phyloP scores from a whole-genome alignment of 2,329 filamentous ascomycete genomes.

The Arthrobotrys pseudoclavata region DNA sequence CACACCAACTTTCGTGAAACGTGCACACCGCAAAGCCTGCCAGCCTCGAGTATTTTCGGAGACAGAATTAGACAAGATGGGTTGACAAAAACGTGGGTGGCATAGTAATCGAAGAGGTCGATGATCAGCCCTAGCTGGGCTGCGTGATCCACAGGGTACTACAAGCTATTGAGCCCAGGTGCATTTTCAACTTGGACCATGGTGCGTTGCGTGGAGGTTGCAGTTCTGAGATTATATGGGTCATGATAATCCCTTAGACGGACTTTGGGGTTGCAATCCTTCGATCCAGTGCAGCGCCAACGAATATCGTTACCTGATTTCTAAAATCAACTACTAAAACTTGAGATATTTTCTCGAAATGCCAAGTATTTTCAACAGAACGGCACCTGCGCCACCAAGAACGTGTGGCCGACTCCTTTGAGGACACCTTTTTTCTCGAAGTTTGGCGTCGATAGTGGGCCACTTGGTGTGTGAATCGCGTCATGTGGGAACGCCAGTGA shows the following conservation, averaged over 20 bases:
- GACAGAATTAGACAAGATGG: slow-evolving; percentile 10
- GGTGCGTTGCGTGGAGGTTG: slow-evolving; percentile 46
- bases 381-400: slow-evolving; percentile 52
- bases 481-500: slow-evolving; percentile 57
- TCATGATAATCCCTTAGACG: slow-evolving; percentile 30
- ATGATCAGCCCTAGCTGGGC: slow-evolving; percentile 53
- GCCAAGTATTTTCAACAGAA: slow-evolving; percentile 40
- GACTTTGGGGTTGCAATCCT: slow-evolving; percentile 13
- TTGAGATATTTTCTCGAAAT: slow-evolving; percentile 49
- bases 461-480: slow-evolving; percentile 41
- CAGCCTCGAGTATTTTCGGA: slow-evolving; percentile 25
- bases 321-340: slow-evolving; percentile 10
- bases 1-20: slow-evolving; percentile 48
- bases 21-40: slow-evolving; percentile 22
- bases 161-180: slow-evolving; percentile 25
- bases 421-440: slow-evolving; percentile 27
- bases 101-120: slow-evolving; percentile 44
- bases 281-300: background rate
- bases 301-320: slow-evolving; percentile 54
- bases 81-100: slow-evolving; percentile 26
- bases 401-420: slow-evolving; percentile 44
- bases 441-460: slow-evolving; percentile 30
- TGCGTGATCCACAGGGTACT: slow-evolving; percentile 51
- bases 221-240: slow-evolving; percentile 16
- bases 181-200: slow-evolving; percentile 12